These are phyloP conservation scores for Backusella liffmaniae DNA, from an alignment of 192 early-diverging fungal species.

Conservation along the genomic window DNA sequence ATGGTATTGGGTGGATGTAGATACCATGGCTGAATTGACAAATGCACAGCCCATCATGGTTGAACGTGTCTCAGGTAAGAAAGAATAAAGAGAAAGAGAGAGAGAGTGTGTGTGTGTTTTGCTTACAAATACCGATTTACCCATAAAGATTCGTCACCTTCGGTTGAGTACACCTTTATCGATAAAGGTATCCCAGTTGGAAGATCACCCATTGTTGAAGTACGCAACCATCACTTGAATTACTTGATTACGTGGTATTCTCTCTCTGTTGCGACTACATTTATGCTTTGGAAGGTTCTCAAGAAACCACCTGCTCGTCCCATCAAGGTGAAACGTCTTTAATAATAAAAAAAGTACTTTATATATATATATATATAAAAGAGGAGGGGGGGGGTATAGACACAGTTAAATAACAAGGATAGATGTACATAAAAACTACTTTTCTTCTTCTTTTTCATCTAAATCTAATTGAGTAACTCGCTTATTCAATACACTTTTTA, in stretches of 20 bases:
- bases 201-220: conserved; percentile 66
- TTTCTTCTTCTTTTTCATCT: neutral
- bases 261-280: conserved; percentile 62
- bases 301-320: conserved; percentile 48
- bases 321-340: conserved; percentile 21
- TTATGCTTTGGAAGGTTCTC: conserved; percentile 64
- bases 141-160: conserved; percentile 37
- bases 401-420: neutral
- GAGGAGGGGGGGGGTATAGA: neutral
- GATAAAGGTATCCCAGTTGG: conserved; percentile 70
- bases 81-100: conserved; percentile 9
- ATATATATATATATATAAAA: neutral
- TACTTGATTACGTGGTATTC: conserved; percentile 91
- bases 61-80: conserved; percentile 65
- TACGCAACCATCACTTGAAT: conserved; percentile 83
- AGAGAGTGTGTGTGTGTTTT: too few species aligned
- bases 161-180: conserved; percentile 46
- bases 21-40: conserved; percentile 69
- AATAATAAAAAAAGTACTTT: neutral
- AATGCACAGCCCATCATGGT: conserved; percentile 70
- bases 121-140: neutral
- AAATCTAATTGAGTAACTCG: conserved; percentile 31
- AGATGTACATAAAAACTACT: neutral
- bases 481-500: conserved; percentile 53
- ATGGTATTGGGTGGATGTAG: conserved; percentile 83